Conservation (phyloP, 2,329 filamentous ascomycete genomes). For the Colletotrichum paranaense region DNA sequence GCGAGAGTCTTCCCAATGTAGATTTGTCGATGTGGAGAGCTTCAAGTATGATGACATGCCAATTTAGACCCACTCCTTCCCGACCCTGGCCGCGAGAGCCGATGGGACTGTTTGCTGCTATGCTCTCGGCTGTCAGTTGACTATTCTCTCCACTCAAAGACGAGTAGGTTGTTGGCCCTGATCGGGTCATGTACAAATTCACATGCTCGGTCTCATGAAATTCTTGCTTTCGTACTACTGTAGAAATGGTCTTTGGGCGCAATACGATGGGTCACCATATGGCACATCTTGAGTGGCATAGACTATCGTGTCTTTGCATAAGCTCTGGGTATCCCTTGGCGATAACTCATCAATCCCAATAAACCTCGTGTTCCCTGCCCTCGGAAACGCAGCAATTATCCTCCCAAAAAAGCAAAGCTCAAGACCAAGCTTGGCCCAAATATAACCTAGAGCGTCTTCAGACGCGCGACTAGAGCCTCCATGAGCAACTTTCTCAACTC, state of each 20-base stretch:
- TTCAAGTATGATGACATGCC: background rate
- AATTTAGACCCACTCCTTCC: background rate
- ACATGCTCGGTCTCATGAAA: background rate
- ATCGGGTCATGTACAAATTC: background rate
- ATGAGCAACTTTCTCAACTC: background rate
- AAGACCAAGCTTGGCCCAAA: background rate
- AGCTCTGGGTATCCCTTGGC: background rate
- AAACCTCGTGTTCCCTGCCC: background rate
- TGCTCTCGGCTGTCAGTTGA: background rate
- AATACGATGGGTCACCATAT: background rate
- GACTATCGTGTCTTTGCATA: background rate
- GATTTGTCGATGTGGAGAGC: no score
- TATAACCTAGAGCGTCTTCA: background rate
- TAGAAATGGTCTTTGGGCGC: no score
- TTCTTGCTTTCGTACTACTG: background rate
- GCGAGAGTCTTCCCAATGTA: no score
- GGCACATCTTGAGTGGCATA: background rate
- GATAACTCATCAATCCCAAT: background rate
- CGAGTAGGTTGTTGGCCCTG: background rate
- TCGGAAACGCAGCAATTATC: no score
- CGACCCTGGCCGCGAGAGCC: background rate
- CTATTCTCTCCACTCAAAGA: background rate
- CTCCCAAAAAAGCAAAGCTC: background rate
- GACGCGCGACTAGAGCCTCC: background rate
- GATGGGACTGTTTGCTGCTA: background rate